A percentile compares a stretch with the other conserved stretches of the same genome.
Evolutionary conservation across 1,139 yeast species (phyloP).

Genomic region (Kurtzmaniella quercitrusa): DNA sequence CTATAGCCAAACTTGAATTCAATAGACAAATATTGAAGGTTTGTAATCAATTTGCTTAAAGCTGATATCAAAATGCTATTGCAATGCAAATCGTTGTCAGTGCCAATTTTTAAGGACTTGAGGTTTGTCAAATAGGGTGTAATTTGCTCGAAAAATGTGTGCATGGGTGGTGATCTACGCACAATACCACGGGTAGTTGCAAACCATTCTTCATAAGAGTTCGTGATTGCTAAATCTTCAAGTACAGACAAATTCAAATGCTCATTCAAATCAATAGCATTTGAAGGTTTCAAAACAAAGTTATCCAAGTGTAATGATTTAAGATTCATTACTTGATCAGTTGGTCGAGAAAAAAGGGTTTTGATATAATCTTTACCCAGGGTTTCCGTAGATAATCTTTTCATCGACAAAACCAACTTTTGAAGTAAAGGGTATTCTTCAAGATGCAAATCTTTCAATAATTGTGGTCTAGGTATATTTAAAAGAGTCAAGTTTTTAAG

Average conservation of each 20-base stretch:
- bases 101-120: constrained; percentile 13
- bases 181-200: constrained; percentile 8
- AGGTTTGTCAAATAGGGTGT: constrained; percentile 11
- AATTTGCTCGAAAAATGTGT: constrained; percentile 12
- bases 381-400: constrained; percentile 12
- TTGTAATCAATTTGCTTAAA: not conserved
- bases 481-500: constrained; percentile 5
- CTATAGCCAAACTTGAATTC: constrained; percentile 2
- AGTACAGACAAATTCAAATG: constrained; percentile 12
- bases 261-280: constrained; percentile 11
- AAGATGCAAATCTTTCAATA: constrained; percentile 10
- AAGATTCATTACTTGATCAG: constrained; percentile 9
- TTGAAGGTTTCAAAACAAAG: constrained; percentile 14
- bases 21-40: not conserved
- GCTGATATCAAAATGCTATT: constrained; percentile 7
- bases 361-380: constrained; percentile 9
- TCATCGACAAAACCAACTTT: not conserved
- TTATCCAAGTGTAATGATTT: constrained; percentile 14
- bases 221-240: constrained; percentile 17
- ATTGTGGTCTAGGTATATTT: constrained; percentile 9
- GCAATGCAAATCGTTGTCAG: constrained; percentile 17
- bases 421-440: constrained; percentile 9
- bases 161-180: constrained; percentile 10
- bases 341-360: not conserved
- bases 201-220: constrained; percentile 19